Conservation (phyloP, 139 green algal species). For the Volvox reticuliferus region DNA sequence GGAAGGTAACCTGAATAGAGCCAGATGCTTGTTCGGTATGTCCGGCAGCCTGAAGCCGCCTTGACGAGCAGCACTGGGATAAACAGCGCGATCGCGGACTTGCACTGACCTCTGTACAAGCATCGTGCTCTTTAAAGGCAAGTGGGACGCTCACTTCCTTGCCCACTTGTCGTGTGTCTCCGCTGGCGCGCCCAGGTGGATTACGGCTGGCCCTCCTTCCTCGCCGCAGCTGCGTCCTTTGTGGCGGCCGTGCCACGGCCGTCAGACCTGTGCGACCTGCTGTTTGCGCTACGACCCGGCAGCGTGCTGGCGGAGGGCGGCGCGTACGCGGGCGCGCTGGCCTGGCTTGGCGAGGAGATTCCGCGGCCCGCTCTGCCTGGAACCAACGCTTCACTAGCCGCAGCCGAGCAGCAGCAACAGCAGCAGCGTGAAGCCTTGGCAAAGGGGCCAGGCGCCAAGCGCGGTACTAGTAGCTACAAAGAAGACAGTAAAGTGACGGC, state of each 20-base stretch:
- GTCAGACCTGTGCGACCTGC: conserved; percentile 84
- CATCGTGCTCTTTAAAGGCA: too few relatives aligned
- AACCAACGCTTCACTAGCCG: neutral
- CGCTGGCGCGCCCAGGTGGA: conserved; percentile 62
- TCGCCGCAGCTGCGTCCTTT: conserved; percentile 57
- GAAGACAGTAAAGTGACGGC: conserved; percentile 61
- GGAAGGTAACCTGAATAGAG: too few relatives aligned
- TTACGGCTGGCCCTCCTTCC: conserved; percentile 85
- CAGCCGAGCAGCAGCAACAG: neutral
- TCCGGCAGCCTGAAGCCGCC: too few relatives aligned
- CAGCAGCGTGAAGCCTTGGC: neutral
- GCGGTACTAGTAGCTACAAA: conserved; percentile 2
- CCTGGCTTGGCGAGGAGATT: conserved; percentile 3
- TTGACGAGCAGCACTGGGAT: too few relatives aligned
- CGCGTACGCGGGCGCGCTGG: conserved; percentile 71
- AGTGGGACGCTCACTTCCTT: neutral
- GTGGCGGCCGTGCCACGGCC: conserved; percentile 59
- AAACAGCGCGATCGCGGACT: too few relatives aligned
- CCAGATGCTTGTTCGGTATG: too few relatives aligned
- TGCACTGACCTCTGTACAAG: too few relatives aligned
- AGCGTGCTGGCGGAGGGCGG: conserved; percentile 69
- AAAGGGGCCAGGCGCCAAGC: too few relatives aligned
- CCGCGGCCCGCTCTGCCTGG: too few relatives aligned
- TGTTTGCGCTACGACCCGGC: conserved; percentile 73
- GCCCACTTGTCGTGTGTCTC: too few relatives aligned